Conservation (phyloP, 306 rosid genomes). For the Mimosa bimucronata region DNA sequence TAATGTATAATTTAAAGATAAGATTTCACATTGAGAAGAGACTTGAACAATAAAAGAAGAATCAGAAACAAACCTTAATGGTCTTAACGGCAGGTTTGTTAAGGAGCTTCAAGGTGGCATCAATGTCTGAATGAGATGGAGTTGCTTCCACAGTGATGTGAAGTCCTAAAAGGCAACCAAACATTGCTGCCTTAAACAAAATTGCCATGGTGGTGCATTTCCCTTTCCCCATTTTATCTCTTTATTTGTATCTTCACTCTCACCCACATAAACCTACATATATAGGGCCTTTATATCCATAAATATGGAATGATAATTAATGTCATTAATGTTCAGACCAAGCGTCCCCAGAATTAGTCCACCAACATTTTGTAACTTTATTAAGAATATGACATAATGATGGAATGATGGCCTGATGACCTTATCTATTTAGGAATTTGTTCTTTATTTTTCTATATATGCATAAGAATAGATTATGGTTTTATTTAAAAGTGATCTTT, state of each 20-base stretch:
- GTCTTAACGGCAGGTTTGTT: slow-evolving; percentile 58
- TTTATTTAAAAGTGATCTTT: not conserved
- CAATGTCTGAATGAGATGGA: not conserved
- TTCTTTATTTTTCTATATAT: not conserved
- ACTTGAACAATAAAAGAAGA: not conserved
- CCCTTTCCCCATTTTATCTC: not conserved
- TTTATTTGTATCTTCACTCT: not conserved
- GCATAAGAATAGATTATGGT: too few relatives aligned
- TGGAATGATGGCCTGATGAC: too few relatives aligned
- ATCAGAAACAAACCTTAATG: slow-evolving; percentile 42
- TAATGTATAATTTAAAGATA: not conserved
- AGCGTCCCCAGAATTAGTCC: not conserved
- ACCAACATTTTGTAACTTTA: not conserved
- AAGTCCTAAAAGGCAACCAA: not conserved
- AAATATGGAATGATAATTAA: not conserved
- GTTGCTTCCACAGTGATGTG: not conserved
- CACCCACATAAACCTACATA: not conserved
- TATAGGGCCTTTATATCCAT: not conserved
- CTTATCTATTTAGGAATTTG: not conserved
- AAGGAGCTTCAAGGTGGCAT: slow-evolving; percentile 55
- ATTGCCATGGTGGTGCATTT: not conserved
- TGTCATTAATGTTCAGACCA: not conserved
- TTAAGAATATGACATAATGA: not conserved
- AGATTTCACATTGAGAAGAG: not conserved
- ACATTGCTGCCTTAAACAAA: not conserved